phyloP scores from a whole-genome alignment of 2,329 filamentous ascomycete genomes.

The Fusarium continuum region DNA sequence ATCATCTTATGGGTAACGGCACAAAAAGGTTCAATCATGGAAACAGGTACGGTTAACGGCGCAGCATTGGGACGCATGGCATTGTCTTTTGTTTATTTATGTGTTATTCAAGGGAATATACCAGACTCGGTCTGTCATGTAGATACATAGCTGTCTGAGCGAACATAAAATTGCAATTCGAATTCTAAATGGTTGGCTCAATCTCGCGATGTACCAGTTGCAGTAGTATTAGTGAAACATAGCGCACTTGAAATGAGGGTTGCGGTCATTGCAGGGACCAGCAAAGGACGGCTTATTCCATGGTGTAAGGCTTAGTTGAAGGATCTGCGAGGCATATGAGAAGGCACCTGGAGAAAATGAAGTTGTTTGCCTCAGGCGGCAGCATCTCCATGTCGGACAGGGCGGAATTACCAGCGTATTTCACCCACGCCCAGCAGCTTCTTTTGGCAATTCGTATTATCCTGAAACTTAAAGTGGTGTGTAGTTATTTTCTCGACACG shows the following conservation, averaged over 20 bases:
- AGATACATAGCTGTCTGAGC: slow-evolving; percentile 17
- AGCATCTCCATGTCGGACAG: not conserved
- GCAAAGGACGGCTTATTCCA: not conserved
- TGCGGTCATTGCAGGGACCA: slow-evolving; percentile 14
- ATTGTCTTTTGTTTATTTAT: slow-evolving; percentile 6
- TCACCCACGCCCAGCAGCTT: not conserved
- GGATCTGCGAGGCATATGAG: slow-evolving; percentile 8
- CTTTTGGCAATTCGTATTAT: slow-evolving; percentile 35
- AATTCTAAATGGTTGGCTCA: not conserved
- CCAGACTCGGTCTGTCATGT: slow-evolving; percentile 1
- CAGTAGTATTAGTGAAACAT: slow-evolving; percentile 18
- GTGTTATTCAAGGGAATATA: slow-evolving; percentile 11
- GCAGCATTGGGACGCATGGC: slow-evolving; percentile 31
- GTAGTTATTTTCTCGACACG: not conserved
- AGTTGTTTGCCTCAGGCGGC: slow-evolving; percentile 1
- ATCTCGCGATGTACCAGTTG: not conserved
- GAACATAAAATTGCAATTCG: slow-evolving; percentile 15
- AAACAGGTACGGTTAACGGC: slow-evolving; percentile 27
- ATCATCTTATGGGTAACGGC: slow-evolving; percentile 42
- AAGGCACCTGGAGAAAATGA: not conserved
- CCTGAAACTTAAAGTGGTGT: not conserved
- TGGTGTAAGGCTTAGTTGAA: slow-evolving; percentile 2
- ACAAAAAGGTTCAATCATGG: slow-evolving; percentile 42
- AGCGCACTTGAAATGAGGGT: not conserved
- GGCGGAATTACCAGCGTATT: slow-evolving; percentile 28